These are phyloP conservation scores for Linum lewisii DNA, from an alignment of 345 rosid genomes.

Conservation along the genomic window DNA sequence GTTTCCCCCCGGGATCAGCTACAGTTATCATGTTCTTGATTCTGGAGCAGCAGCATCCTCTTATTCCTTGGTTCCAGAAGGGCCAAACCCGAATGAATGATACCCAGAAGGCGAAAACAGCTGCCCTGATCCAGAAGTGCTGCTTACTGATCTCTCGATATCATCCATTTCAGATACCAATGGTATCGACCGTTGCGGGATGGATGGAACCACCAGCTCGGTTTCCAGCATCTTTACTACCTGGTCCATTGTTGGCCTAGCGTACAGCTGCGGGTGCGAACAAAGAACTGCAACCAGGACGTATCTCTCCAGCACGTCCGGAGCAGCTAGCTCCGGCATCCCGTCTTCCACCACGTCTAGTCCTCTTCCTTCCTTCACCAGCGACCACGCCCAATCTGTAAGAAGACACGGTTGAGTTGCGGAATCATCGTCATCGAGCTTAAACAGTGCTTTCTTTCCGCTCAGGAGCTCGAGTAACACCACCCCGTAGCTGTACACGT, in stretches of 20 bases:
- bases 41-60: slow-evolving; percentile 22
- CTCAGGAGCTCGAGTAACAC: slow-evolving; percentile 89
- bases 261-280: slow-evolving; percentile 79
- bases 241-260: slow-evolving; percentile 93
- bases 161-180: slow-evolving; percentile 57
- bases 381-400: slow-evolving; percentile 89
- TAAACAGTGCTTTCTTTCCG: slow-evolving; percentile 57
- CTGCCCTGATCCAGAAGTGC: slow-evolving; percentile 48
- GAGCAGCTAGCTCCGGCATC: slow-evolving; percentile 47
- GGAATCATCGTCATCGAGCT: slow-evolving; percentile 17
- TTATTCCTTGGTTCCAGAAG: slow-evolving; percentile 22
- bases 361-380: slow-evolving; percentile 51
- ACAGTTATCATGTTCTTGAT: slow-evolving; percentile 13
- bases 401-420: slow-evolving; percentile 45
- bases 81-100: slow-evolving; percentile 35
- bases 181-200: slow-evolving; percentile 78
- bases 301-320: slow-evolving; percentile 69
- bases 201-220: slow-evolving; percentile 51
- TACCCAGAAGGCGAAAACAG: slow-evolving; percentile 55
- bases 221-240: slow-evolving; percentile 89
- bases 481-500: slow-evolving; percentile 84
- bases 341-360: slow-evolving; percentile 73
- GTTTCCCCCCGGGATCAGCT: no score
- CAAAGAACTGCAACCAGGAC: slow-evolving; percentile 72
- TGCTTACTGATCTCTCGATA: slow-evolving; percentile 61